A percentile compares a stretch with the other conserved stretches of the same genome.
Conservation (phyloP, 345 rosid genomes). For the Eutrema yunnanense region DNA sequence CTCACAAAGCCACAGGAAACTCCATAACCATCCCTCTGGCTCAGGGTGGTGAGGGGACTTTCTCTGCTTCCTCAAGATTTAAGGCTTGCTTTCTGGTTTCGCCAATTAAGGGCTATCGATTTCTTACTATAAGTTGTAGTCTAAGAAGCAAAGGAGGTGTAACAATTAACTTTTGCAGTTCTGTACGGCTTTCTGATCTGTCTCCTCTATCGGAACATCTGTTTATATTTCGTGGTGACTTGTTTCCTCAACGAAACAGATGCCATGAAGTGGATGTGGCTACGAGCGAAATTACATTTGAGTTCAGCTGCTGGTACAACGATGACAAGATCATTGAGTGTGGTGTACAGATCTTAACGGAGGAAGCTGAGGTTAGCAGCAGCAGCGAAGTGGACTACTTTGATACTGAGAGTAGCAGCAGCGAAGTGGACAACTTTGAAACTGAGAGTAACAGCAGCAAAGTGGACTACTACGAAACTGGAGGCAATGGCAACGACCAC, state of each 20-base stretch:
- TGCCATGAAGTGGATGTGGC: background rate
- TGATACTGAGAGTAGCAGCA: background rate
- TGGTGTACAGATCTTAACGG: background rate
- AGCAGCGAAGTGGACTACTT: background rate
- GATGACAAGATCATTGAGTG: constrained; percentile 4
- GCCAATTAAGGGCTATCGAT: background rate
- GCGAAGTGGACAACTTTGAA: background rate
- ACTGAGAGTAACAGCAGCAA: background rate
- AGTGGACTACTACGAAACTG: background rate
- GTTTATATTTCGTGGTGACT: background rate
- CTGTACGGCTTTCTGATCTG: too few species aligned
- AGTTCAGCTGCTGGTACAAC: background rate
- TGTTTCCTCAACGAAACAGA: background rate
- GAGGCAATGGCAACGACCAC: background rate
- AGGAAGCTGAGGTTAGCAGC: background rate
- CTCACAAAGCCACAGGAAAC: background rate
- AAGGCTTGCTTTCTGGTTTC: background rate
- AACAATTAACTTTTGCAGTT: background rate
- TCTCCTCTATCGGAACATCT: background rate
- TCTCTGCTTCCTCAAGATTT: background rate
- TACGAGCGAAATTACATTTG: background rate
- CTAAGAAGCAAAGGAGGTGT: background rate
- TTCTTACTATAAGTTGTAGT: background rate
- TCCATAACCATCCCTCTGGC: background rate
- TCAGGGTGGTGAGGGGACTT: background rate